Percentiles rank a stretch among this genome's conserved stretches.
Conservation (phyloP, 192 early-diverging fungal species). For the Coemansia sp. region DNA sequence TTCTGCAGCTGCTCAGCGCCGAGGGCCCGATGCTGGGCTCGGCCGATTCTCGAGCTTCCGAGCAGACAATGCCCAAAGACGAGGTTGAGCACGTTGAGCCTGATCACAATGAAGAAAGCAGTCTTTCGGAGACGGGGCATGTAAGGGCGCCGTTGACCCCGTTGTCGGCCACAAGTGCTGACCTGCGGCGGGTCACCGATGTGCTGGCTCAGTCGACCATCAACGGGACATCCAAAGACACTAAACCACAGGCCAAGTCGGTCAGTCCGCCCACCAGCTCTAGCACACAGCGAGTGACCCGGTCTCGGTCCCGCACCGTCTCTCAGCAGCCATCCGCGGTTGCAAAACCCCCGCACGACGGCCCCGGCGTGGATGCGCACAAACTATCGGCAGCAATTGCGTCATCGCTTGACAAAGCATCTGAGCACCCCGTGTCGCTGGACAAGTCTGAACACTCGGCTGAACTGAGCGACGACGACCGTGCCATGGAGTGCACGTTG, state of each 20-base stretch:
- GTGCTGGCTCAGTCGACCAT: conserved; percentile 18
- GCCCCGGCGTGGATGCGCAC: conserved; percentile 14
- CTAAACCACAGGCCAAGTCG: neutral
- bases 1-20: conserved; percentile 50
- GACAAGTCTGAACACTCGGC: neutral
- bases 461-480: neutral
- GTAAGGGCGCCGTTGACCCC: conserved; percentile 5
- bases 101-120: neutral
- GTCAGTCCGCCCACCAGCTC: neutral
- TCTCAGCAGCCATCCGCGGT: neutral
- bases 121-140: neutral
- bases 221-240: neutral
- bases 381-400: conserved; percentile 22
- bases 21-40: conserved; percentile 51
- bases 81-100: neutral
- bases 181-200: conserved; percentile 11
- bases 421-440: neutral
- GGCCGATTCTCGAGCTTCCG: neutral
- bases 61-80: no score
- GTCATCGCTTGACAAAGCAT: neutral
- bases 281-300: neutral
- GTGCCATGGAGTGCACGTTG: conserved; percentile 16
- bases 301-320: neutral
- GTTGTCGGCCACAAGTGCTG: conserved; percentile 13
- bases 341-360: neutral